Evolutionary conservation across 192 early-diverging fungal genomes (phyloP).

Genomic region (Coemansia sp.): DNA sequence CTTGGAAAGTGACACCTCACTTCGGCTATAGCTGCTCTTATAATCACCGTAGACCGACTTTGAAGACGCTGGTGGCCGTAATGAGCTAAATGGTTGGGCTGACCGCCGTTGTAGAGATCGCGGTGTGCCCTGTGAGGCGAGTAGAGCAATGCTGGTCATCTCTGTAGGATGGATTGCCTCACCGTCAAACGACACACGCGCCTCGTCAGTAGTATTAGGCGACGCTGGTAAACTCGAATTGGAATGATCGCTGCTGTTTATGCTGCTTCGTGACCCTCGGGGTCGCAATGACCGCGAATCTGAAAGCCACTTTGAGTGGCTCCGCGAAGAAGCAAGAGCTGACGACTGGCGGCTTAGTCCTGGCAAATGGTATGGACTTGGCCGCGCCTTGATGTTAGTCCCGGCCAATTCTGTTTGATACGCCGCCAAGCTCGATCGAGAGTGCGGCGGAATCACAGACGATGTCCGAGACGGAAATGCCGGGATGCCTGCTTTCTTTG

Average conservation of each 20-base stretch:
- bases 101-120: slow-evolving; percentile 14
- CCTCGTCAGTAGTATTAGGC: slow-evolving; percentile 22
- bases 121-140: slow-evolving; percentile 21
- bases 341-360: slow-evolving; percentile 13
- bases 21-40: slow-evolving; percentile 25
- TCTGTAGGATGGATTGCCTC: slow-evolving; percentile 24
- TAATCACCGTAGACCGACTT: slow-evolving; percentile 19
- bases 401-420: slow-evolving; percentile 7
- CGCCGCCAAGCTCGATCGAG: slow-evolving; percentile 10
- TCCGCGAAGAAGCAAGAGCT: slow-evolving; percentile 5
- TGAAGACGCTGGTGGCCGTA: slow-evolving; percentile 21
- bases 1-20: slow-evolving; percentile 38
- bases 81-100: slow-evolving; percentile 15
- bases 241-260: slow-evolving; percentile 20
- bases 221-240: slow-evolving; percentile 31
- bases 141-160: slow-evolving; percentile 21
- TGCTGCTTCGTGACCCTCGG: slow-evolving; percentile 29
- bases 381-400: slow-evolving; percentile 14
- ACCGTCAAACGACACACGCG: slow-evolving; percentile 48
- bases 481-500: slow-evolving; percentile 28
- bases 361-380: slow-evolving; percentile 26
- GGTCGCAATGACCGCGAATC: slow-evolving; percentile 19
- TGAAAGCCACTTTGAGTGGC: slow-evolving; percentile 16
- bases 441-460: slow-evolving; percentile 17
- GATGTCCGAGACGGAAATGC: slow-evolving; percentile 33